Base-by-base conservation (phyloP, 495 filamentous ascomycete genomes). In the Talaromyces wortmannii region DNA sequence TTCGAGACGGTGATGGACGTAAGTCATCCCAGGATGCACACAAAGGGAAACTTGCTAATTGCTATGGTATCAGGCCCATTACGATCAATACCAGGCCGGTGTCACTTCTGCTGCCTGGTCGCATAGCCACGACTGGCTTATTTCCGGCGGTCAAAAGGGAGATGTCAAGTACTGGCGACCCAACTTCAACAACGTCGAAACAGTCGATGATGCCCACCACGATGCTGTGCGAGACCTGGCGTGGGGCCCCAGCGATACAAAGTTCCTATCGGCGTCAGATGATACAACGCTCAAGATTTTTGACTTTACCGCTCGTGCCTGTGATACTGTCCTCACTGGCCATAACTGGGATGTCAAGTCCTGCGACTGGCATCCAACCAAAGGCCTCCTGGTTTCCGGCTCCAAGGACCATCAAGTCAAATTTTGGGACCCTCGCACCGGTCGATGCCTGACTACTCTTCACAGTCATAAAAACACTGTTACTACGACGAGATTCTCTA, bases 121-220 rank as follows among this genome's bases (percentile, higher is more conserved):
- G 6, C 91, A 97, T 72, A 92, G 85, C 61, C 89, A 95, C 63
- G 94, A 97, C 67, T 97, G 92, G 92, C 80, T 98, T 3, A 80
- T 98, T 17, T 98, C 94, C 11, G 92, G 91, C 43, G 94, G 96
- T 69, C 91, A 97, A 63, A 89, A 91, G 62, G 94, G 94, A 40
- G 79, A 92, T 59, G 85, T 98, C 67, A 98, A 97, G 71, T 97
- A 97, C 73, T 98, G 92, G 92, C 91, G 96, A 64, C 90, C 94
- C 3, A 98, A 97, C 69, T 97, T 98, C 77, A 97, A 98, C 78
- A 97, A 97, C 63, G 90, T 97, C 56, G 90, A 97, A 67, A 88
- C 86, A 31, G 88, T 98, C 45, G 88, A 92, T 66, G 88, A 91
- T 66, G 94, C 91, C 18, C 94, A 97, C 65, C 81, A 78, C 56